Conservation (phyloP, 495 filamentous ascomycete genomes). For the Penicillium nucicola region DNA sequence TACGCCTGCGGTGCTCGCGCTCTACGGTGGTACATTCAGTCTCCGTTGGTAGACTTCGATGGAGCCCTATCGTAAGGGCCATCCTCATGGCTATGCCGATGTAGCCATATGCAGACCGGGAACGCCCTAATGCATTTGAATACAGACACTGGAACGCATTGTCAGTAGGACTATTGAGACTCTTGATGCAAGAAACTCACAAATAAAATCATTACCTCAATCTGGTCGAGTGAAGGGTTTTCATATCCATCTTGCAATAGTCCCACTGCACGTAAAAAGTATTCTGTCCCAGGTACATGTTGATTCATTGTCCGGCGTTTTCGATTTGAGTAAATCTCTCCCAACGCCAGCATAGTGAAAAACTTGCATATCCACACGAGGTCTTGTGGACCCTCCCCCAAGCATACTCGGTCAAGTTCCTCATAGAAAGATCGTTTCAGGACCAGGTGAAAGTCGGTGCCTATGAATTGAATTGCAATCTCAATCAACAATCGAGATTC, state of each 20-base stretch:
- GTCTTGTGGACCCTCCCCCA: background rate
- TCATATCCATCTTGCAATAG: conserved; percentile 8
- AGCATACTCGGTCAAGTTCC: conserved; percentile 2
- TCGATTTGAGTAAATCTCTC: conserved; percentile 15
- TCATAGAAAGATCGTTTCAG: conserved; percentile 8
- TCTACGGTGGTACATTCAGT: conserved; percentile 15
- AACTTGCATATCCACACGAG: conserved; percentile 9
- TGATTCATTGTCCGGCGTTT: background rate
- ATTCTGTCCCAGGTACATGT: conserved; percentile 13
- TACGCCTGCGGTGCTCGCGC: conserved; percentile 20
- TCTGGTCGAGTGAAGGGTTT: background rate
- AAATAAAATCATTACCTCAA: background rate
- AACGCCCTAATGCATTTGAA: conserved; percentile 9
- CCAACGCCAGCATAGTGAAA: conserved; percentile 9
- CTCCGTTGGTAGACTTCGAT: conserved; percentile 13
- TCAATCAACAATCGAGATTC: conserved; percentile 9
- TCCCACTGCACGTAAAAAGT: conserved; percentile 7
- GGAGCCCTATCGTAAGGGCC: conserved; percentile 19
- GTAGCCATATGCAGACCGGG: conserved; percentile 19
- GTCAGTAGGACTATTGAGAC: background rate
- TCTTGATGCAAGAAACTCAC: background rate
- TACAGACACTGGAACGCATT: conserved; percentile 7
- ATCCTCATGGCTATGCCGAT: conserved; percentile 21
- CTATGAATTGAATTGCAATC: conserved; percentile 11
- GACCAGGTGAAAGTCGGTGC: conserved; percentile 14